Evolutionary conservation across 352 stramenopile genomes (phyloP).

Genomic region (Phytophthora cryptogea): DNA sequence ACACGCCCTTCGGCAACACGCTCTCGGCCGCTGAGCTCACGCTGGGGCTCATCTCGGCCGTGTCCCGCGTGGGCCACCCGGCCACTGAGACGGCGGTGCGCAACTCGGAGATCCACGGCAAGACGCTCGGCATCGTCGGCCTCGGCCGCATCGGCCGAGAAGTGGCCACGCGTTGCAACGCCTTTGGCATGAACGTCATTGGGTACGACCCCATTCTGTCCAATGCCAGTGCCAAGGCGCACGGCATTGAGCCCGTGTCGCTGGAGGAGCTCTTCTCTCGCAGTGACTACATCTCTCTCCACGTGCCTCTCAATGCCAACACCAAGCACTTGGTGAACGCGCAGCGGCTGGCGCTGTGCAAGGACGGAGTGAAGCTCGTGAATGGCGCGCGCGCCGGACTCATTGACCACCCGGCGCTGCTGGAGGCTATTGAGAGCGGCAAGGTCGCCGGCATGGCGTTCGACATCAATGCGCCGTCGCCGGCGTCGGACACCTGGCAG

Average conservation of each 20-base stretch:
- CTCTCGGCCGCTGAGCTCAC: slow-evolving; percentile 95
- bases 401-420: slow-evolving; percentile 92
- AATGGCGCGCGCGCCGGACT: slow-evolving; percentile 95
- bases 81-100: slow-evolving; percentile 30
- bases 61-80: slow-evolving; percentile 44
- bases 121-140: slow-evolving; percentile 89
- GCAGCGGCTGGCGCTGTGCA: slow-evolving; percentile 85
- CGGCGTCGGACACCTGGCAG: slow-evolving; percentile 55
- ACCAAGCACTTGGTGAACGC: slow-evolving; percentile 91
- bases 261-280: slow-evolving; percentile 88
- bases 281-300: slow-evolving; percentile 96
- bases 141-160: slow-evolving; percentile 94
- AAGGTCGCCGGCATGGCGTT: slow-evolving; percentile 84
- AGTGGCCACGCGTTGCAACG: slow-evolving; percentile 92
- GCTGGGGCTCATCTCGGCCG: slow-evolving; percentile 87
- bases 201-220: slow-evolving; percentile 94
- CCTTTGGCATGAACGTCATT: slow-evolving; percentile 94
- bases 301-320: slow-evolving; percentile 96
- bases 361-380: slow-evolving; percentile 92
- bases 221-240: slow-evolving; percentile 70
- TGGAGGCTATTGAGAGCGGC: slow-evolving; percentile 79
- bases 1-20: slow-evolving; percentile 96
- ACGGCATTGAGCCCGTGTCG: slow-evolving; percentile 85
- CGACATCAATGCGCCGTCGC: slow-evolving; percentile 65
- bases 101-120: slow-evolving; percentile 64